phyloP scores from a whole-genome alignment of 2,329 filamentous ascomycete genomes.

The Capronia coronata region DNA sequence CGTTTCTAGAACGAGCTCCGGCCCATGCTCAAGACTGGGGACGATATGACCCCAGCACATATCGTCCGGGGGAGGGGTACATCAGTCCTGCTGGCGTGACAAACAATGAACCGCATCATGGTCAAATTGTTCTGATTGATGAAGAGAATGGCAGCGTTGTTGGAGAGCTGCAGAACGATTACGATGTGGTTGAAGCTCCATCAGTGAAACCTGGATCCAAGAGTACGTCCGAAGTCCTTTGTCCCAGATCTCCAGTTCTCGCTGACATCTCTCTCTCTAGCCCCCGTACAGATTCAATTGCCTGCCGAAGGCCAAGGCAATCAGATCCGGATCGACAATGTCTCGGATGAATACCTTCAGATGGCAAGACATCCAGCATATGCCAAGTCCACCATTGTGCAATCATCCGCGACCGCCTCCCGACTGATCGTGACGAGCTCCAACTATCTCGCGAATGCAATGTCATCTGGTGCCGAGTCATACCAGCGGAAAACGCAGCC shows the following conservation, averaged over 20 bases:
- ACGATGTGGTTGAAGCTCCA: slow-evolving; percentile 70
- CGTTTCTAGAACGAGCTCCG: slow-evolving; percentile 75
- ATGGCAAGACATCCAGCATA: slow-evolving; percentile 86
- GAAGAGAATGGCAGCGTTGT: slow-evolving; percentile 95
- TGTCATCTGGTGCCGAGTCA: slow-evolving; percentile 69
- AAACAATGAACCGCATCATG: slow-evolving; percentile 40
- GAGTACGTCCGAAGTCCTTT: slow-evolving; percentile 47
- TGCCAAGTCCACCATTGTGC: slow-evolving; percentile 76
- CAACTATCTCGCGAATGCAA: slow-evolving; percentile 66
- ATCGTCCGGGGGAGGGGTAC: slow-evolving; percentile 72
- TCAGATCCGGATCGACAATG: slow-evolving; percentile 43
- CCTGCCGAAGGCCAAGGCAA: slow-evolving; percentile 44
- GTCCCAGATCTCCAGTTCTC: not conserved
- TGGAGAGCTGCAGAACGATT: slow-evolving; percentile 78
- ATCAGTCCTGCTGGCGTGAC: slow-evolving; percentile 37
- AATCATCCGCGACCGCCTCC: slow-evolving; percentile 79
- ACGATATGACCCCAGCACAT: slow-evolving; percentile 74
- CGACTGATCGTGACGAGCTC: slow-evolving; percentile 87
- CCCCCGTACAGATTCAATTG: slow-evolving; percentile 45
- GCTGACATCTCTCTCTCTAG: slow-evolving; percentile 32
- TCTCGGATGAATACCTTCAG: slow-evolving; percentile 58
- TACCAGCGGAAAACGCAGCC: slow-evolving; percentile 79
- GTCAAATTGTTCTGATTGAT: slow-evolving; percentile 85
- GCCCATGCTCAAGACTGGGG: slow-evolving; percentile 49
- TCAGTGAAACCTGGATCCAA: slow-evolving; percentile 80